Base-by-base conservation (phyloP, 441 rosid species). In the Gossypium lobatum region DNA sequence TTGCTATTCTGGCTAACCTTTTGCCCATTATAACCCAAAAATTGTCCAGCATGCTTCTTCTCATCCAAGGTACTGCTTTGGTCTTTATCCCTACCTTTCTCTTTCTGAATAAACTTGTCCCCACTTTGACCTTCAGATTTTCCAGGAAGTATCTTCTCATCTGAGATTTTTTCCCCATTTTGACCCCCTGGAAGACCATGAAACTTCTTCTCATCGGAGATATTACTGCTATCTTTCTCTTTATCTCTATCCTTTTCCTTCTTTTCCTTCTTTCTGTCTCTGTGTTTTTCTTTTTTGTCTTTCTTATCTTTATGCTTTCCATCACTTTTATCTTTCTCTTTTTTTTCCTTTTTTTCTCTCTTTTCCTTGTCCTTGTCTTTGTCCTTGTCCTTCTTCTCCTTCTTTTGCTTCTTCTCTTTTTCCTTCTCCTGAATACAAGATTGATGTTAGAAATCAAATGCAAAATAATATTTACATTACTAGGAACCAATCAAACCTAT, bases 221-320 rank as follows among this genome's bases (percentile, higher is more conserved):
- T 66, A 39, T 76, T 72, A 37, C 73, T 79, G 74, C 76, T 76
- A 39, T 54, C 87, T 25, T 58, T 58, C 25, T 59, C 62, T 65
- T 79, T 84, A 31, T 83, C 86, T 70, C 75, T 89, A 45, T 79
- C 86, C 73, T 77, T 68, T 67, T 80, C 82, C 78, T 84, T 81
- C 74, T 86, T 82, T 62, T 13, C 14, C 50, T 82, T 84, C n/a
- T 85, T 87, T 60, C 70, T 73, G 17, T 74, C 87, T 61, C 71
- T 73, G 23, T 74, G 76, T 46, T 77, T 83, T 70, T 85, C 86
- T 72, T 80, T 85, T 50, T 83, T 85, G 34, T 81, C 85, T 75
- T 83, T 85, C 80, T 78, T 85, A 71, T 81, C 88, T 81, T 78
- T 76, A 63, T 76, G 77, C 70, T 83, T 85, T 65, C 74, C 88